phyloP scores from a whole-genome alignment of 306 rosid genomes.

The Prunus mongolica region DNA sequence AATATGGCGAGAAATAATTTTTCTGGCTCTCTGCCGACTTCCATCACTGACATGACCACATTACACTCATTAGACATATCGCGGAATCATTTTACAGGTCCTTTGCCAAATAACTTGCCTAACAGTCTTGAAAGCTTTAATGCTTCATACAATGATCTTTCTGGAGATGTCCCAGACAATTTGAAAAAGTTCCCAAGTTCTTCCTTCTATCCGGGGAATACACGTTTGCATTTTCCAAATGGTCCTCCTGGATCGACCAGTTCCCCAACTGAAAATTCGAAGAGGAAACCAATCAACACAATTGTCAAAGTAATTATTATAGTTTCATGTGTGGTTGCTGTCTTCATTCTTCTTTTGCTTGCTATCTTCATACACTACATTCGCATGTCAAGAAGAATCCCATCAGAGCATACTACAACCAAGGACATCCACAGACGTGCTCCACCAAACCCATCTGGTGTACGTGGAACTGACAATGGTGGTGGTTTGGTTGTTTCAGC shows the following conservation, averaged over 20 bases:
- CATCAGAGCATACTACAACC: slow-evolving; percentile 38
- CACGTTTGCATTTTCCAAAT: slow-evolving; percentile 48
- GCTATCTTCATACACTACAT: slow-evolving; percentile 80
- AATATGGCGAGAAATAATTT: slow-evolving; percentile 82
- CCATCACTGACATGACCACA: slow-evolving; percentile 57
- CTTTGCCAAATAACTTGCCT: slow-evolving; percentile 70
- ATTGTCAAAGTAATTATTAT: slow-evolving; percentile 74
- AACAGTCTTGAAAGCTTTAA: slow-evolving; percentile 53
- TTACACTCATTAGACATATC: slow-evolving; percentile 67
- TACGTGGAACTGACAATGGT: slow-evolving; percentile 41
- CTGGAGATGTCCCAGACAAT: slow-evolving; percentile 76
- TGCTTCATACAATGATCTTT: slow-evolving; percentile 82
- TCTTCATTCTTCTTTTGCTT: slow-evolving; percentile 68
- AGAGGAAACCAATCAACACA: slow-evolving; percentile 57
- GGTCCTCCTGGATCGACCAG: slow-evolving; percentile 50
- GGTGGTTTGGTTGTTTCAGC: slow-evolving; percentile 77
- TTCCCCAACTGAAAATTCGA: slow-evolving; percentile 38
- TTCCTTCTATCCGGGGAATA: slow-evolving; percentile 87
- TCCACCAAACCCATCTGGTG: slow-evolving; percentile 51
- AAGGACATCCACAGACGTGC: slow-evolving; percentile 42
- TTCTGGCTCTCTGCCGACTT: slow-evolving; percentile 87
- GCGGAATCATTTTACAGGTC: slow-evolving; percentile 78
- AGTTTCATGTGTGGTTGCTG: slow-evolving; percentile 77
- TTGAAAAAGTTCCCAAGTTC: slow-evolving; percentile 74
- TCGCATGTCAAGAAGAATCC: slow-evolving; percentile 57